A percentile compares a stretch with the other conserved stretches of the same genome.
Evolutionary conservation across 2,329 filamentous ascomycete genomes (phyloP).

Genomic region (Colletotrichum karsti): DNA sequence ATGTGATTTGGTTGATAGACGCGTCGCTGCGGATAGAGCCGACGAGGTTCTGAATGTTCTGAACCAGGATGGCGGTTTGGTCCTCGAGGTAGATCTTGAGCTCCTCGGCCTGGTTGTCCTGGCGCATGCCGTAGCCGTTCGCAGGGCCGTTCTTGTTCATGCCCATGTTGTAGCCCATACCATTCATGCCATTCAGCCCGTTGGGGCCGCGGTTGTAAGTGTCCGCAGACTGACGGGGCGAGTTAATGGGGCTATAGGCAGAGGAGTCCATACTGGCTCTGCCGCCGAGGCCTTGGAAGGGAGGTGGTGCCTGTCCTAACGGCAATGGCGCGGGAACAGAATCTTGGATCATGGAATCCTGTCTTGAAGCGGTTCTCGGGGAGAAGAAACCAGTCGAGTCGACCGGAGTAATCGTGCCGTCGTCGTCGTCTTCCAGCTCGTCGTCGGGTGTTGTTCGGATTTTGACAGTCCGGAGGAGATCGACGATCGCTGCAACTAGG

Average conservation of each 20-base stretch:
- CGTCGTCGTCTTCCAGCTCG: constrained; percentile 82
- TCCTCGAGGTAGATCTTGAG: constrained; percentile 81
- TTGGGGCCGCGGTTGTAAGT: constrained; percentile 46
- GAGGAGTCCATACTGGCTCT: constrained; percentile 75
- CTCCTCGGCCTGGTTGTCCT: constrained; percentile 56
- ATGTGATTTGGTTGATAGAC: constrained; percentile 69
- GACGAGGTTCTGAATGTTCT: constrained; percentile 85
- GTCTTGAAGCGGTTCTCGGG: constrained; percentile 54
- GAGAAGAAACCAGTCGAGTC: constrained; percentile 77
- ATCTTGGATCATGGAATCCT: constrained; percentile 39
- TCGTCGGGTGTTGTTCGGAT: constrained; percentile 78
- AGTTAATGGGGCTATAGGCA: constrained; percentile 77
- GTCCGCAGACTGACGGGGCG: constrained; percentile 67
- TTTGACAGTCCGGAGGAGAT: constrained; percentile 85
- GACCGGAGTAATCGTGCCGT: constrained; percentile 70
- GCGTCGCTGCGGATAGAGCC: constrained; percentile 73
- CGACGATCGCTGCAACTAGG: constrained; percentile 84
- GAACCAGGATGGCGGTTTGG: constrained; percentile 80
- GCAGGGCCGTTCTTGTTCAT: constrained; percentile 43
- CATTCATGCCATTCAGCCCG: constrained; percentile 43
- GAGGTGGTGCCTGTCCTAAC: constrained; percentile 57
- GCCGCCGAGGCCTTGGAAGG: constrained; percentile 65
- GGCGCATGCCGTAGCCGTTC: constrained; percentile 49
- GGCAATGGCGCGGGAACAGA: constrained; percentile 38
- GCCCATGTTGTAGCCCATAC: constrained; percentile 43